Evolutionary conservation across 2,329 filamentous ascomycete genomes (phyloP).

Genomic region (Colletotrichum spinosum): DNA sequence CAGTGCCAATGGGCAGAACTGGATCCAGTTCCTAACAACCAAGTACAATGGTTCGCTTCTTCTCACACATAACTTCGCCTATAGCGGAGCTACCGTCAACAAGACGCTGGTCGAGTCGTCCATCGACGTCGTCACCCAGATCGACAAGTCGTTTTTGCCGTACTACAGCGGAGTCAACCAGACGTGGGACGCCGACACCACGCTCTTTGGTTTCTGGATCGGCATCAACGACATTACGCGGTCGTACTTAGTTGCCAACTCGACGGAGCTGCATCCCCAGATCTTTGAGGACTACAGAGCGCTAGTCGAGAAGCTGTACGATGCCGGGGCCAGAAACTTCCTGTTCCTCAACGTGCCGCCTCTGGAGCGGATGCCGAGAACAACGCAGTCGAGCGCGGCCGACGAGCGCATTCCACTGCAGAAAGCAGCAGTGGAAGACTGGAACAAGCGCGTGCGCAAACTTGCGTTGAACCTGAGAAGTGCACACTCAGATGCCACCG

Average conservation of each 20-base stretch:
- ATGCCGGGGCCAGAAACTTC: slow-evolving; percentile 63
- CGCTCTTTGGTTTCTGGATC: slow-evolving; percentile 65
- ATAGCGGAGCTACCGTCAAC: background rate
- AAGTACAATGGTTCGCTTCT: background rate
- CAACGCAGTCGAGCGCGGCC: slow-evolving; percentile 7
- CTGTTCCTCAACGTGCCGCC: slow-evolving; percentile 65
- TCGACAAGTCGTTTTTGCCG: slow-evolving; percentile 54
- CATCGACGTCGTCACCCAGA: slow-evolving; percentile 63
- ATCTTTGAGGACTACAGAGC: slow-evolving; percentile 5
- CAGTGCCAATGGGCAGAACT: slow-evolving; percentile 62
- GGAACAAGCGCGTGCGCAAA: slow-evolving; percentile 1
- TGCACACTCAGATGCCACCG: background rate
- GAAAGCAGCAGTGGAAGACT: slow-evolving; percentile 16
- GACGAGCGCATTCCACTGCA: background rate
- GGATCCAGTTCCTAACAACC: slow-evolving; percentile 63
- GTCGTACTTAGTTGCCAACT: slow-evolving; percentile 8
- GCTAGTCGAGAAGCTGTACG: slow-evolving; percentile 54
- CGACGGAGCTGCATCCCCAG: background rate
- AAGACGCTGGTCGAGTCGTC: slow-evolving; percentile 60
- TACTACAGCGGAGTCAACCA: slow-evolving; percentile 15
- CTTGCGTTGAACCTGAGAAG: background rate
- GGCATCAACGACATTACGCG: slow-evolving; percentile 69
- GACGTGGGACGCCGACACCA: slow-evolving; percentile 52
- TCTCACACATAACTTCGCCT: slow-evolving; percentile 6
- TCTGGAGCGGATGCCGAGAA: slow-evolving; percentile 45